Evolutionary conservation across 2,329 filamentous ascomycete species (phyloP).

Genomic region (Aspergillus arachidicola): DNA sequence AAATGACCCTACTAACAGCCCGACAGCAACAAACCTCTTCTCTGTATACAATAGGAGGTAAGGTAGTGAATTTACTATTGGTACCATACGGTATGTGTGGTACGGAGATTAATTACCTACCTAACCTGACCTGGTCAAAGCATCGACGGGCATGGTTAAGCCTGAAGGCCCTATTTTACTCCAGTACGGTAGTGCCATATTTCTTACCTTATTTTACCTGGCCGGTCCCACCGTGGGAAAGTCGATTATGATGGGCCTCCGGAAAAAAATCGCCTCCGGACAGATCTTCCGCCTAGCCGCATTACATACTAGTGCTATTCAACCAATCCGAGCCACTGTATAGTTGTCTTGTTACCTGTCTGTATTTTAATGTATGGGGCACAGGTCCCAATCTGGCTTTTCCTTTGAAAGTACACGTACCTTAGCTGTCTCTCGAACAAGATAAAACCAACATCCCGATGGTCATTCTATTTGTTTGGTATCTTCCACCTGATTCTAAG

Average conservation of each 20-base stretch:
- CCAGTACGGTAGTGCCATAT: constrained; percentile 2
- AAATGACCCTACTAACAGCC: neutral
- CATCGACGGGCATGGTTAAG: constrained; percentile 1
- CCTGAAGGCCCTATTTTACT: neutral
- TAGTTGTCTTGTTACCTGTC: neutral
- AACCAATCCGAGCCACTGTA: neutral
- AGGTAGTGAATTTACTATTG: constrained; percentile 2
- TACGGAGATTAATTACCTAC: neutral
- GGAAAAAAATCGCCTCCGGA: constrained; percentile 20
- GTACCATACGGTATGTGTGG: neutral
- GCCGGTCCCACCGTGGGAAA: constrained; percentile 8
- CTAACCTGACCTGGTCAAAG: neutral
- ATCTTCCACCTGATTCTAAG: neutral
- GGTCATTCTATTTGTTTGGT: neutral
- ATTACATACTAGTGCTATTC: neutral
- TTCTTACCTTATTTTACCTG: constrained; percentile 14
- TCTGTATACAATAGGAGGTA: constrained; percentile 7
- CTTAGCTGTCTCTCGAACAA: neutral
- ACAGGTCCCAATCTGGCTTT: neutral
- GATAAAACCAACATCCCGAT: neutral
- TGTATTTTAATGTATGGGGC: neutral
- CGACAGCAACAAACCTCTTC: constrained; percentile 3
- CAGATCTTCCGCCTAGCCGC: constrained; percentile 14
- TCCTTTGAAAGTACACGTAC: neutral
- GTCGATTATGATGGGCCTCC: constrained; percentile 6